These are phyloP conservation scores for Neofusicoccum laricinum DNA, from an alignment of 2,329 filamentous ascomycete species.

Conservation along the genomic window DNA sequence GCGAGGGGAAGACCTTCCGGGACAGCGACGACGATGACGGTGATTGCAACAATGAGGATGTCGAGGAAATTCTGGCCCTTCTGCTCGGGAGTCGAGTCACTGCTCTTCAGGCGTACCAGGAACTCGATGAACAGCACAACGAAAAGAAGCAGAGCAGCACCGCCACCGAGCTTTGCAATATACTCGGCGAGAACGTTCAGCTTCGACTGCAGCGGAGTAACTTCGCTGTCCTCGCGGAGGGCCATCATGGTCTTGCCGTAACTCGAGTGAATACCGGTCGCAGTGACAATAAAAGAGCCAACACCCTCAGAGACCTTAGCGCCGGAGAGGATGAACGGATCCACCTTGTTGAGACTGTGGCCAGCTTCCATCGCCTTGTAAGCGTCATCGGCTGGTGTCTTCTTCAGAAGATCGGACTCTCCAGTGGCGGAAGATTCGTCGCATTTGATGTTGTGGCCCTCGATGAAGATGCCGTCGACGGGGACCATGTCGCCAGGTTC, in stretches of 20 bases:
- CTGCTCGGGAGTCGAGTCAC: constrained; percentile 54
- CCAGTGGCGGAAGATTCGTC: constrained; percentile 76
- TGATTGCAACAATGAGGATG: constrained; percentile 64
- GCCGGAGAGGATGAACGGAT: constrained; percentile 85
- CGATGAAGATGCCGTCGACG: constrained; percentile 68
- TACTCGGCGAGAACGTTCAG: constrained; percentile 75
- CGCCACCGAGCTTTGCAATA: constrained; percentile 74
- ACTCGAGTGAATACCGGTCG: constrained; percentile 69
- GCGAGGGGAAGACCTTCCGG: constrained; percentile 65
- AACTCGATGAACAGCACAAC: constrained; percentile 85
- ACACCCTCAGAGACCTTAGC: constrained; percentile 74
- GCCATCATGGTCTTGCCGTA: constrained; percentile 79
- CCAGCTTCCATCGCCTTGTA: constrained; percentile 62
- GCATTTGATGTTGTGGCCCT: constrained; percentile 65
- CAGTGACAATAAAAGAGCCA: constrained; percentile 72
- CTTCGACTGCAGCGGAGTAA: constrained; percentile 75
- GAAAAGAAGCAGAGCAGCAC: constrained; percentile 76
- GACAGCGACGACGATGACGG: constrained; percentile 67
- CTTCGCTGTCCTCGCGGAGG: constrained; percentile 70
- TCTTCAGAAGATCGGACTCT: constrained; percentile 71
- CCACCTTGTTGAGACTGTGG: constrained; percentile 63
- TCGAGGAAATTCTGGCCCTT: constrained; percentile 71
- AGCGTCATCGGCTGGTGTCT: constrained; percentile 64
- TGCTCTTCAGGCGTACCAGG: constrained; percentile 62
- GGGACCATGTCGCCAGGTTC: constrained; percentile 72